Conservation (phyloP, 768 basidiomycete species). For the Boletus eberwhitei region DNA sequence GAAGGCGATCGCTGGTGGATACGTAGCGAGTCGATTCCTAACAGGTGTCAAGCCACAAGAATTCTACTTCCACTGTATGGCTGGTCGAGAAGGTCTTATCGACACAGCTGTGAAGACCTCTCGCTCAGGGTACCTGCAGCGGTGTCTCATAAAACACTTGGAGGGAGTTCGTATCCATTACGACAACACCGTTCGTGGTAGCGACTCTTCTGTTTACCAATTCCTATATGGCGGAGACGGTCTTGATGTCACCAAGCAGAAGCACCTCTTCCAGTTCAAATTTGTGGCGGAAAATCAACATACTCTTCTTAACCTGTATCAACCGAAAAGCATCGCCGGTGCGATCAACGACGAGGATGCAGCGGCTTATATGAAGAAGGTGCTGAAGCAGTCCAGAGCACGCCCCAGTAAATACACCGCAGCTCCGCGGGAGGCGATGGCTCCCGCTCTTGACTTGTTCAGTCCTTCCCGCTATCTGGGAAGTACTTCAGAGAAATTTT, state of each 20-base stretch:
- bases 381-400: slow-evolving; percentile 65
- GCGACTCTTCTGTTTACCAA: slow-evolving; percentile 90
- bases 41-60: slow-evolving; percentile 98
- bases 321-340: slow-evolving; percentile 54
- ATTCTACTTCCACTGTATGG: slow-evolving; percentile 99
- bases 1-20: slow-evolving; percentile 96
- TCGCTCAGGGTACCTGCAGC: slow-evolving; percentile 96
- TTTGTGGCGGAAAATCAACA: slow-evolving; percentile 86
- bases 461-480: slow-evolving; percentile 81
- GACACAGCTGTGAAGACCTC: slow-evolving; percentile 99
- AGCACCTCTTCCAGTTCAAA: slow-evolving; percentile 90
- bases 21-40: slow-evolving; percentile 96
- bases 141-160: slow-evolving; percentile 97
- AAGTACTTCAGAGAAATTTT: slow-evolving; percentile 90
- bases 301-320: slow-evolving; percentile 71
- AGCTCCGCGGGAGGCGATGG: slow-evolving; percentile 57
- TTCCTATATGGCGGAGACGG: slow-evolving; percentile 97
- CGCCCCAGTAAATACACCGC: slow-evolving; percentile 39
- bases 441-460: slow-evolving; percentile 72
- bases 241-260: slow-evolving; percentile 95
- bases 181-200: slow-evolving; percentile 95
- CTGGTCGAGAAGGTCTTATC: slow-evolving; percentile 96
- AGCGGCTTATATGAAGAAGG: slow-evolving; percentile 80
- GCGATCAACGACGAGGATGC: slow-evolving; percentile 68
- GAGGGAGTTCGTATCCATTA: slow-evolving; percentile 97